A percentile compares a stretch with the other conserved stretches of the same genome.
Conservation (phyloP, 2,329 filamentous ascomycete genomes). For the Fusarium subtropicale region DNA sequence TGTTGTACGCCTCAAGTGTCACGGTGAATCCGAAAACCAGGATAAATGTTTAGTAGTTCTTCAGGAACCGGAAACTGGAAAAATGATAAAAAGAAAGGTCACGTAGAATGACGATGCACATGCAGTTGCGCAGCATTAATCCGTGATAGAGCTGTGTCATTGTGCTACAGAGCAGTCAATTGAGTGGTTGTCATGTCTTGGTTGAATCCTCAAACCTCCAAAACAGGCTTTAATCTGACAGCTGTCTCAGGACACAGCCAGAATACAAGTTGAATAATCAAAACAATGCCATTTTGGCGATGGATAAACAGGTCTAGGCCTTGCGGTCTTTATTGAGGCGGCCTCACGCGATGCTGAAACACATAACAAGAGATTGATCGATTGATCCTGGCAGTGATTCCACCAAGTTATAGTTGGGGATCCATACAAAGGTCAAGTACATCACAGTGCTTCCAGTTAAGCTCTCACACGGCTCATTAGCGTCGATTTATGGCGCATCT, state of each 20-base stretch:
- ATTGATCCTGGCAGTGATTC: neutral
- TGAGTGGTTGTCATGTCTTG: constrained; percentile 1
- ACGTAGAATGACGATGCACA: constrained; percentile 15
- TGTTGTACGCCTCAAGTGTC: constrained; percentile 5
- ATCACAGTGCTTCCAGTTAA: constrained; percentile 24
- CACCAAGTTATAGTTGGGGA: neutral
- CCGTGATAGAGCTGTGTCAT: constrained; percentile 6
- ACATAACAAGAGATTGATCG: constrained; percentile 7
- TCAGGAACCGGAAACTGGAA: neutral
- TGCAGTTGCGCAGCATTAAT: constrained; percentile 3
- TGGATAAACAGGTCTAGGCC: neutral
- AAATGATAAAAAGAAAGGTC: constrained; percentile 2
- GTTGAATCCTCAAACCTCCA: constrained; percentile 23
- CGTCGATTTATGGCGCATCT: constrained; percentile 30
- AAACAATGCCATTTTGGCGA: constrained; percentile 18
- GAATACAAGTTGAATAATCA: constrained; percentile 7
- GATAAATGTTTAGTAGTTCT: neutral
- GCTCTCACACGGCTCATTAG: constrained; percentile 38
- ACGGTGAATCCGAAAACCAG: constrained; percentile 5
- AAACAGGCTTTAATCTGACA: constrained; percentile 26
- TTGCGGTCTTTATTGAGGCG: constrained; percentile 22
- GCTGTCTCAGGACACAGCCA: constrained; percentile 26
- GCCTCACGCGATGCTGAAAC: constrained; percentile 33
- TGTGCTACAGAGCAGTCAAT: constrained; percentile 24
- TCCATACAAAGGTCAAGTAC: constrained; percentile 11